Conservation (phyloP, 345 rosid genomes). For the Laguncularia racemosa region DNA sequence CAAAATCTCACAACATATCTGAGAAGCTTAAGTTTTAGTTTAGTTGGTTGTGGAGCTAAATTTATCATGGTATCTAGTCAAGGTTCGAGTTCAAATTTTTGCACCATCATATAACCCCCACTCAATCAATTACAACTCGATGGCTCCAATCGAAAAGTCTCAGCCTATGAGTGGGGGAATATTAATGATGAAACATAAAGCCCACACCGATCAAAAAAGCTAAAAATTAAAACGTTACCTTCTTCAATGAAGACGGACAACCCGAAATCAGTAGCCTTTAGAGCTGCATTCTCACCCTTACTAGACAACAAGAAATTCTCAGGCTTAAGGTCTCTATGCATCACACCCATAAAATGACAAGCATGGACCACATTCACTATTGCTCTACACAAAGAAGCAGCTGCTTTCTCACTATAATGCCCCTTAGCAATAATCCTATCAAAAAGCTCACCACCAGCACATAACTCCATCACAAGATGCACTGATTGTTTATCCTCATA, state of each 20-base stretch:
- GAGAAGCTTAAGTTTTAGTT: too few species aligned
- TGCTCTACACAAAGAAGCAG: constrained; percentile 57
- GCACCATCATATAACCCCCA: too few species aligned
- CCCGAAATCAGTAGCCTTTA: constrained; percentile 88
- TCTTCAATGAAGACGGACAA: constrained; percentile 59
- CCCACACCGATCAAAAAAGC: constrained; percentile 1
- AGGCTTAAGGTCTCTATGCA: constrained; percentile 90
- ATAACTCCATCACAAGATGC: constrained; percentile 84
- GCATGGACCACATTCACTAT: constrained; percentile 74
- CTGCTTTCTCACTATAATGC: constrained; percentile 73
- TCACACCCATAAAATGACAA: constrained; percentile 87
- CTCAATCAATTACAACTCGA: too few species aligned
- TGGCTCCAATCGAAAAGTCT: too few species aligned
- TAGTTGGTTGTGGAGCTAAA: too few species aligned
- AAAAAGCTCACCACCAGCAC: constrained; percentile 90
- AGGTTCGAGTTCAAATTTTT: too few species aligned
- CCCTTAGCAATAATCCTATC: constrained; percentile 74
- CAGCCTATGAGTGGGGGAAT: too few species aligned
- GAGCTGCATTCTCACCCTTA: constrained; percentile 47
- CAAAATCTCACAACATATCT: too few species aligned
- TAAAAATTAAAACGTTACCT: constrained; percentile 25
- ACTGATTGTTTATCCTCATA: constrained; percentile 81
- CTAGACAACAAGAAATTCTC: constrained; percentile 83
- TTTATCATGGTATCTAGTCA: too few species aligned
- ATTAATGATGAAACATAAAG: too few species aligned